Base-by-base conservation (phyloP, 495 filamentous ascomycete genomes). In the Penicillium soppii region DNA sequence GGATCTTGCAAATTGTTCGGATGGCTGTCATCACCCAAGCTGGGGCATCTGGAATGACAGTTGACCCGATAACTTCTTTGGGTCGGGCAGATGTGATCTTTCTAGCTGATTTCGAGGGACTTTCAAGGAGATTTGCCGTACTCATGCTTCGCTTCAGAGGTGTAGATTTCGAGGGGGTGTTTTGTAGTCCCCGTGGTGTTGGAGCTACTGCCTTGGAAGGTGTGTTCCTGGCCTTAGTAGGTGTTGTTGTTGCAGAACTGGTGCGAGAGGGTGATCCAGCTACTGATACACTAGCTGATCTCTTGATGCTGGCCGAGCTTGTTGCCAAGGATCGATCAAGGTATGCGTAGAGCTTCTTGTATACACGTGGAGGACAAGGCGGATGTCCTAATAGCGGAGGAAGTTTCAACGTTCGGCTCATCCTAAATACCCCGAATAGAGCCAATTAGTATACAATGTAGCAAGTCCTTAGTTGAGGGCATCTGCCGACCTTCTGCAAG, bases 371-470 rank as follows among this genome's bases (percentile, higher is more conserved):
- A 30, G 85, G 85, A 54, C 91, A 88, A 13, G 94, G 95, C 5
- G 94, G 90, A 15, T 82, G 83, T 10, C 89, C 83, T 47, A 88
- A 78, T 32, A 96, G 86, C 2, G 83, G 81, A 6, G 92, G 92
- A 27, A 98, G 85, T 65, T 91, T 85, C 54, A 98, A 80, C n/a
- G 79, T 64, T 57, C 85, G 86, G 59, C 90, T 91, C 41, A 97
- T 78, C 51, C 91, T 92, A 39, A 15, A 27, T 9, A 21, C 25
- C 20, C 4, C 9, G 12, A 35, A 30, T 0, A 29, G 10, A 45
- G 17, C n/a, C 16, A 35, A 41, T 63, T 25, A 65, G 58, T 23
- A 50, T 54, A 50, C 19, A 2, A 12, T 3, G 1, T 15, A 43
- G 13, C 10, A 1, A 22, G 20, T 20, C 2, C 2, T 20, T n/a